A percentile compares a stretch with the other conserved stretches of the same genome.
Conservation (phyloP, 179 eudicot genomes). For the Gypsophila paniculata region DNA sequence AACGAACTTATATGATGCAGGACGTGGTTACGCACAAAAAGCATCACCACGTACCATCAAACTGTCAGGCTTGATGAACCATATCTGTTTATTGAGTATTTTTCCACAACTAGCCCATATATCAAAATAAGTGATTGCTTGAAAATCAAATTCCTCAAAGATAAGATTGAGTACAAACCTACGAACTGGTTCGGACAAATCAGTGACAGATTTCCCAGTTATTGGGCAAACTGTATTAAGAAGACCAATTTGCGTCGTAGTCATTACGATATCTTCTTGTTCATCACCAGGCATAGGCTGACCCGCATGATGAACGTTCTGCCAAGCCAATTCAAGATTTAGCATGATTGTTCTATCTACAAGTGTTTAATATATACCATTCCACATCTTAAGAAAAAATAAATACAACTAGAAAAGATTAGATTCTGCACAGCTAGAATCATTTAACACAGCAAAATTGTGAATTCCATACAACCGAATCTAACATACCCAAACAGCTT, state of each 20-base stretch:
- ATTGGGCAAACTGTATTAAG: conserved; percentile 66
- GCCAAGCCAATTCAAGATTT: conserved; percentile 18
- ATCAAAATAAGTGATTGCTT: too few relatives aligned
- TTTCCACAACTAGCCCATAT: too few relatives aligned
- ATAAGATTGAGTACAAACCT: conserved; percentile 42
- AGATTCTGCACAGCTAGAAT: not conserved
- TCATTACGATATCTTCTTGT: conserved; percentile 84
- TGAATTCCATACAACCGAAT: not conserved
- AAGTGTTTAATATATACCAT: not conserved
- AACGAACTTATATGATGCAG: too few relatives aligned
- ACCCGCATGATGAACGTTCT: conserved; percentile 88
- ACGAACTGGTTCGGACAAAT: conserved; percentile 68
- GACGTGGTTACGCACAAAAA: too few relatives aligned
- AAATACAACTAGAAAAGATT: not conserved
- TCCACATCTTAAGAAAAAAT: conserved; percentile 1
- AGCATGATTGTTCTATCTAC: not conserved
- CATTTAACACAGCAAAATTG: not conserved
- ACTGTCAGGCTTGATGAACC: too few relatives aligned
- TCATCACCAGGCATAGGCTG: conserved; percentile 97
- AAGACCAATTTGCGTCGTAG: conserved; percentile 59
- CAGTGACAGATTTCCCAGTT: conserved; percentile 65
- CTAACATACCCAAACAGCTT: conserved; percentile 80
- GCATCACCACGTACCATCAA: too few relatives aligned
- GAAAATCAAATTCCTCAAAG: not conserved
- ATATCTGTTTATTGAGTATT: too few relatives aligned